Evolutionary conservation across 2,329 filamentous ascomycete species (phyloP), one percentile per base, ranked within the genome.

Genomic region (Elsinoe necatrix): DNA sequence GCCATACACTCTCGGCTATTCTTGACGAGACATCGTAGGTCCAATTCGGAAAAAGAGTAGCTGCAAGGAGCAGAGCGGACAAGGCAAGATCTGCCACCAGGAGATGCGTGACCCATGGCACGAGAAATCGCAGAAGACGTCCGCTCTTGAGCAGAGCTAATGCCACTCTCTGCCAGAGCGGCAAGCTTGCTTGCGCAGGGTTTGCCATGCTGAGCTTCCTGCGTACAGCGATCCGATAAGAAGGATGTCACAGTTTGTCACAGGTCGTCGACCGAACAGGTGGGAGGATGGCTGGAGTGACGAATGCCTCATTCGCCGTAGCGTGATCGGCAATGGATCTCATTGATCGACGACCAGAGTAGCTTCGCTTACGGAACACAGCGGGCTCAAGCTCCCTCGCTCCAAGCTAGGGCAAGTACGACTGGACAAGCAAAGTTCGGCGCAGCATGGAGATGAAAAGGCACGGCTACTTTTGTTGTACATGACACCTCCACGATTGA

Each of bases 1-100:
- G 67, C 81, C 80, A 84, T 55, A 80, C 76, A 6, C 74, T 73
- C 61, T 67, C 73, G 37, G 80, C 81, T 59, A 83, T 73, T 34
- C 64, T 63, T 18, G 81, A 84, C 5, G 81, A 82, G 37, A 73
- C 61, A 61, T 78, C 63, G 67, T 83, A 83, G 54, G 78, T 75
- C 41, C 72, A 62, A 39, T 75, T 71, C 1, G 80, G 81, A 39
- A 65, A 63, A 48, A 69, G 20, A 12, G 59, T 43, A 9, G 66
- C 66, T 39, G 68, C 42, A 12, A 67, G 69, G 16, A 71, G 65
- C 23, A 71, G 63, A 4, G 63, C 59, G 9, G 69, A 71, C 21
- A 72, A 62, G 34, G 73, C 63, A 20, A 80, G 50, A 65, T 84
- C 79, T 63, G 78, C 76, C 37, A 76, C 58, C 21, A 61, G 47